Evolutionary conservation across 1,284 basidiomycete genomes (phyloP).

Genomic region (Erythrobasidium hasegawianum): DNA sequence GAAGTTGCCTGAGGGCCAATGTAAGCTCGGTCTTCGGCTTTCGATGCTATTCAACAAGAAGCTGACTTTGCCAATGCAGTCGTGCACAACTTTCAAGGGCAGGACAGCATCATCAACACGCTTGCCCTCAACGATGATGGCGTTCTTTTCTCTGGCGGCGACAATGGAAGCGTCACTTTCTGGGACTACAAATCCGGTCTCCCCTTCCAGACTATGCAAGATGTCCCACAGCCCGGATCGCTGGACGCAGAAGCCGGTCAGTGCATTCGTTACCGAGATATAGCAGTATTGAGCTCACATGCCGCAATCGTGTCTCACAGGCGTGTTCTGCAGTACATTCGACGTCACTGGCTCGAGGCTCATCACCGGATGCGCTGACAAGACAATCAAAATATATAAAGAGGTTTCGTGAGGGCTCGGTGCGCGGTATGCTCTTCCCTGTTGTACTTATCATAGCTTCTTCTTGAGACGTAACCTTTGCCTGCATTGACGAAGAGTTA

Average conservation of each 20-base stretch:
- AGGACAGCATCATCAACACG: conserved; percentile 97
- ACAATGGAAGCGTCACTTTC: conserved; percentile 34
- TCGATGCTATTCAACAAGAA: background rate
- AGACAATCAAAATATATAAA: conserved; percentile 74
- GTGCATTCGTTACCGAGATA: background rate
- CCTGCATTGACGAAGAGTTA: too few relatives aligned
- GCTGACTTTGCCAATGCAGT: background rate
- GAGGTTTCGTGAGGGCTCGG: conserved; percentile 15
- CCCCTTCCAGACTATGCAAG: conserved; percentile 90
- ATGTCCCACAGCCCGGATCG: conserved; percentile 92
- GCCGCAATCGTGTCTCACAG: conserved; percentile 43
- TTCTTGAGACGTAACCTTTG: too few relatives aligned
- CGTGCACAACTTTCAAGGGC: conserved; percentile 64
- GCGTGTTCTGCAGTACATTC: conserved; percentile 87
- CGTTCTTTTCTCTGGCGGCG: conserved; percentile 86
- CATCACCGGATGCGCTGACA: conserved; percentile 95
- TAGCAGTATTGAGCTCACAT: background rate
- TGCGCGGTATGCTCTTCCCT: too few relatives aligned
- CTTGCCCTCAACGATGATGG: conserved; percentile 90
- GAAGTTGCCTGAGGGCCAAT: conserved; percentile 93
- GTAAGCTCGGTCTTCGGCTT: conserved; percentile 60
- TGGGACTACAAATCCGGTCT: conserved; percentile 95
- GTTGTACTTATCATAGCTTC: too few relatives aligned
- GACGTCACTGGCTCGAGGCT: conserved; percentile 90
- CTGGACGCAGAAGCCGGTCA: conserved; percentile 79